These are phyloP conservation scores for Xylariaceae sp. DNA, from an alignment of 2,329 filamentous ascomycete species.

Conservation along the genomic window DNA sequence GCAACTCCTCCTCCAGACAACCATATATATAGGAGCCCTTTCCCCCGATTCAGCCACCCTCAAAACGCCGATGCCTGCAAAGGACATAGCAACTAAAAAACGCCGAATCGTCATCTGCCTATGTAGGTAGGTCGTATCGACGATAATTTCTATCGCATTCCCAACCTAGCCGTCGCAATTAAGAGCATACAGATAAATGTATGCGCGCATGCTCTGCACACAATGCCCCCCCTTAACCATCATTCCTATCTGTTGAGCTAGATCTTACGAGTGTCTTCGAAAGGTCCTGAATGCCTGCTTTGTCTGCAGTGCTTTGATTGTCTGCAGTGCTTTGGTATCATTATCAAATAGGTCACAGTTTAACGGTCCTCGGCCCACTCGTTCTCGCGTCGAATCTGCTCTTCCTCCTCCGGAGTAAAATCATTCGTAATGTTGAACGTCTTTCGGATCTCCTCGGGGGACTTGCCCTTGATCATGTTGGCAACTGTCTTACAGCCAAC, in stretches of 20 bases:
- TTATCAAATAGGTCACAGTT: no score
- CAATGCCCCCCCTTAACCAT: background rate
- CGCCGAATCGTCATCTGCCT: slow-evolving; percentile 3
- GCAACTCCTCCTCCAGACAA: background rate
- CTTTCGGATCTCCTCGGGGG: slow-evolving; percentile 97
- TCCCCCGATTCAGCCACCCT: background rate
- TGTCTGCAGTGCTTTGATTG: no score
- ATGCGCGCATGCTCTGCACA: background rate
- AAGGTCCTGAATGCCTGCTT: background rate
- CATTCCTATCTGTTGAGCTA: background rate
- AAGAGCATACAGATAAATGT: background rate
- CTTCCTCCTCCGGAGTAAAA: slow-evolving; percentile 97
- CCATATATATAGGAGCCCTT: background rate
- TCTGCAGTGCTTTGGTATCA: no score
- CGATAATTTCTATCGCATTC: background rate
- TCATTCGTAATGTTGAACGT: slow-evolving; percentile 99
- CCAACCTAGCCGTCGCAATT: background rate
- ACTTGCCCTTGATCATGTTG: slow-evolving; percentile 99
- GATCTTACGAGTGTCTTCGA: no score
- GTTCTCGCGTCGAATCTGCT: slow-evolving; percentile 90
- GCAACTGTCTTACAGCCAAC: slow-evolving; percentile 99
- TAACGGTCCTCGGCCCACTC: slow-evolving; percentile 85
- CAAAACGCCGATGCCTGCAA: slow-evolving; percentile 8
- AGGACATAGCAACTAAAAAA: slow-evolving; percentile 7
- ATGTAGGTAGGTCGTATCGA: background rate